Evolutionary conservation across 192 early-diverging fungal species (phyloP), one percentile per base, ranked within the genome.

Genomic region (Coemansia sp.): DNA sequence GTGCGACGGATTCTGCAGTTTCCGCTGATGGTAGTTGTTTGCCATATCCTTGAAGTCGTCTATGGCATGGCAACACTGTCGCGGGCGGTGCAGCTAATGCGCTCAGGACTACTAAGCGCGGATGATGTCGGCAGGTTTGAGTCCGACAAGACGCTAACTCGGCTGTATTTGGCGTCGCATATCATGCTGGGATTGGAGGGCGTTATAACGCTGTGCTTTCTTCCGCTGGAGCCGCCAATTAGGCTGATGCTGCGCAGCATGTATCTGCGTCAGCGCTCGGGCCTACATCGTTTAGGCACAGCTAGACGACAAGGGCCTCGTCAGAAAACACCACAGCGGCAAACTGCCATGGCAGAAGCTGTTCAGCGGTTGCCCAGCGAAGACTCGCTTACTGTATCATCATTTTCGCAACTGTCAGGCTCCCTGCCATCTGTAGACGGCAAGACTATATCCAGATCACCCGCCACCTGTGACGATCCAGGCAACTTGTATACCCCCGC

Each of bases 1-100:
- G 64, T 71, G 14, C 70, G 76, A 5, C 76, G 76, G 38, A 73
- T 79, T n/a, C 52, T 79, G 60, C 76, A 79, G 46, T 79, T 79
- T 44, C 76, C 76, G 14, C 49, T 73, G 38, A 72, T 79, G 67
- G 70, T 79, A 5, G 64, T 79, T 10, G 71, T 73, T 1, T 73
- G 76, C 63, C 76, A 79, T 25, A 34, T 73, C 9, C 67, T 79
- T 3, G 76, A 79, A 52, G 76, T 79, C 21, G 60, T 79, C 10
- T 79, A 70, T 34, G 76, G 67, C 14, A 73, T 73, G 70, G 64
- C 47, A 0, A 69, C 63, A 1, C 55, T 76, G 25, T 58, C 62
- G 28, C 53, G 48, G 18, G 63, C 66, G 7, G 36, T 79, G 4
- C 56, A 61, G 28, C 46, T 79, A 34, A 69, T 79, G 18, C 58